phyloP scores from a whole-genome alignment of 108 stramenopile species.

The Nitzschia sp. region DNA sequence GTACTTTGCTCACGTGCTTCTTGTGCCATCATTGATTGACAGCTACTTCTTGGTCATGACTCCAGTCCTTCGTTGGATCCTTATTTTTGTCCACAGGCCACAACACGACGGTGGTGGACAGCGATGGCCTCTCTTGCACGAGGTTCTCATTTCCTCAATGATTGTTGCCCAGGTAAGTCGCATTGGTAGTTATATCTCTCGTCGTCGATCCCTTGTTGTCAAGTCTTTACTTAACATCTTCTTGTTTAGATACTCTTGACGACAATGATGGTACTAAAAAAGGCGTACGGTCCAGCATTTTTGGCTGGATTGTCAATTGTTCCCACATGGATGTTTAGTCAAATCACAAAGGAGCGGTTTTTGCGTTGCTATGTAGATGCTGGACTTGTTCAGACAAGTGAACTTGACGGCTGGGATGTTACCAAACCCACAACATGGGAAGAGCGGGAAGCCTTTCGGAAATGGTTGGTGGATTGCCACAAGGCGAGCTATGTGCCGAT shows the following conservation, averaged over 20 bases:
- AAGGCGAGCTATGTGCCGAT: slow-evolving; percentile 87
- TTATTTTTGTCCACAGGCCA: slow-evolving; percentile 81
- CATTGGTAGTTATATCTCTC: slow-evolving; percentile 29
- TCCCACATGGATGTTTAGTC: slow-evolving; percentile 59
- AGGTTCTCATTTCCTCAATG: slow-evolving; percentile 63
- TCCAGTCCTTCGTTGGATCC: slow-evolving; percentile 69
- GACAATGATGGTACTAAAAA: slow-evolving; percentile 54
- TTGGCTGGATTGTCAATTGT: slow-evolving; percentile 58
- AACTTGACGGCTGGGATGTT: slow-evolving; percentile 79
- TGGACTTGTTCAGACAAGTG: slow-evolving; percentile 79
- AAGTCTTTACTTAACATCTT: neutral
- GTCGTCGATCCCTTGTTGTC: slow-evolving; percentile 46
- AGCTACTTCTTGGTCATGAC: slow-evolving; percentile 64
- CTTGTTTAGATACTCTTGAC: slow-evolving; percentile 34
- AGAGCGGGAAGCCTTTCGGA: slow-evolving; percentile 71
- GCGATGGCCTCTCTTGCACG: slow-evolving; percentile 82
- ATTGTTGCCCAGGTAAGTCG: slow-evolving; percentile 36
- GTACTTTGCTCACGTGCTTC: no score
- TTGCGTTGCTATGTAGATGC: slow-evolving; percentile 69
- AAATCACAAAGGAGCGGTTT: slow-evolving; percentile 50
- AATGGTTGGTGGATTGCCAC: slow-evolving; percentile 86
- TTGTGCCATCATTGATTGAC: no score
- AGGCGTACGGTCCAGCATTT: slow-evolving; percentile 69
- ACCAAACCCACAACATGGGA: slow-evolving; percentile 49
- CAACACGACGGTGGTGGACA: slow-evolving; percentile 40